Base-by-base conservation (phyloP, 1,139 yeast species). In the Debaryomyces sp. region DNA sequence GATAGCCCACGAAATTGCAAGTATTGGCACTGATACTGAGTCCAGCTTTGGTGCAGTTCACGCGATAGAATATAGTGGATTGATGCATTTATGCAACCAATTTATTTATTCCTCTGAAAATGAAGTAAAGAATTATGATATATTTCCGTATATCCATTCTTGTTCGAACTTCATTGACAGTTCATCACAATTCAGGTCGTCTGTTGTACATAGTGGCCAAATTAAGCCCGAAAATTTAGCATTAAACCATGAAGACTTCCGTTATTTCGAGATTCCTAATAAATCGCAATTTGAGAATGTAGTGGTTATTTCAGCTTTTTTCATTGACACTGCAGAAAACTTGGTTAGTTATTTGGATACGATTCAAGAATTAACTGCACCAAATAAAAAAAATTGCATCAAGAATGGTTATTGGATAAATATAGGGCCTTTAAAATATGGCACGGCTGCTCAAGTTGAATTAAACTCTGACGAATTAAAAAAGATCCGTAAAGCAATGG, bases 261-360 rank as follows among this genome's bases (percentile, higher is more conserved):
- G 82, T 35, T 69, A 73, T 48, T 85, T 84, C 58, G 60, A 64
- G 4, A 48, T 66, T 9, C 70, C 68, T 1, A 44, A 56, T 5
- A 42, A 49, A 4, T 60, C 62, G 1, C 50, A 56, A 15, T 74
- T 71, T 46, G 76, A 78, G 12, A 77, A 77, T 49, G 70, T 86
- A 15, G 77, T 86, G 8, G 73, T 90, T 1, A 82, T 87, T 2
- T 80, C 94, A 1, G 87, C 87, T 2, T 90, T 85, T 61, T 89
- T 90, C 64, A 73, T 90, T 22, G 97, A 90, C 62, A 90, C 97
- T 0, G 96, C 97, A 0, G 96, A 89, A 59, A 89, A 89, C 58
- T 62, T 89, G 42, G 73, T 90, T 54, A 85, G 82, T 34, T 90
- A 90, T 61, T 65, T 90, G 42, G 87, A 86, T 46, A 67, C 85